These are phyloP conservation scores for Cenchrus fungigraminus DNA, from an alignment of 176 grass and related monocot species.

Conservation along the genomic window DNA sequence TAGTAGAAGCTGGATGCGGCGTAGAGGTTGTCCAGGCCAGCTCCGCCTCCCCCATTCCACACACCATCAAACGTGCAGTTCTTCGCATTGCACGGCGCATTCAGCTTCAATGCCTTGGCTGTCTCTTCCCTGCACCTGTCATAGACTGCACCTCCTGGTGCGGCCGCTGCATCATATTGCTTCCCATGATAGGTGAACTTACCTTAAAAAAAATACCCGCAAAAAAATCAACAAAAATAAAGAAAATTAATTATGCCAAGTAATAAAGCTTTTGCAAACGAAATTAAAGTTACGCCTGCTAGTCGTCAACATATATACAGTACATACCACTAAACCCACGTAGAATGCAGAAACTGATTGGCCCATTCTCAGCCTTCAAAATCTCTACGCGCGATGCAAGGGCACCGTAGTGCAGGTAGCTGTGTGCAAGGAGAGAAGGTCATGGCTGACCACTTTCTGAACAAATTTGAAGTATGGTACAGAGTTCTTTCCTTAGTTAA, in stretches of 20 bases:
- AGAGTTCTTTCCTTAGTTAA: too few species aligned
- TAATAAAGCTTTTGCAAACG: too few species aligned
- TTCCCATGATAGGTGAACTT: neutral
- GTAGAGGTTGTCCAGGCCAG: neutral
- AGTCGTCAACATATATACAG: neutral
- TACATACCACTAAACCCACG: neutral
- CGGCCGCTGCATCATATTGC: neutral
- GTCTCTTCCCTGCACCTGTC: conserved; percentile 1
- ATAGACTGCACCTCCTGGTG: neutral
- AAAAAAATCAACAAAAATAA: neutral
- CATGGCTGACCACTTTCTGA: neutral
- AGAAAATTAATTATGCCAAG: neutral
- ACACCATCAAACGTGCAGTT: conserved; percentile 14
- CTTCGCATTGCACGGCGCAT: conserved; percentile 3
- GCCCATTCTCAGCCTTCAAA: neutral
- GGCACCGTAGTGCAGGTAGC: neutral
- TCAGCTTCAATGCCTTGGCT: neutral
- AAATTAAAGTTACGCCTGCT: too few species aligned
- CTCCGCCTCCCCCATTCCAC: conserved; percentile 9
- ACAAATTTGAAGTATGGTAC: too few species aligned
- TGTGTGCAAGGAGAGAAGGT: neutral
- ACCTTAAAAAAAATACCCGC: neutral
- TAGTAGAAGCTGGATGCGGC: neutral
- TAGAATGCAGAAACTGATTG: conserved; percentile 2
- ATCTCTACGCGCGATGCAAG: neutral